Base-by-base conservation (phyloP, 2,329 filamentous ascomycete species). In the Cryphonectria japonica region DNA sequence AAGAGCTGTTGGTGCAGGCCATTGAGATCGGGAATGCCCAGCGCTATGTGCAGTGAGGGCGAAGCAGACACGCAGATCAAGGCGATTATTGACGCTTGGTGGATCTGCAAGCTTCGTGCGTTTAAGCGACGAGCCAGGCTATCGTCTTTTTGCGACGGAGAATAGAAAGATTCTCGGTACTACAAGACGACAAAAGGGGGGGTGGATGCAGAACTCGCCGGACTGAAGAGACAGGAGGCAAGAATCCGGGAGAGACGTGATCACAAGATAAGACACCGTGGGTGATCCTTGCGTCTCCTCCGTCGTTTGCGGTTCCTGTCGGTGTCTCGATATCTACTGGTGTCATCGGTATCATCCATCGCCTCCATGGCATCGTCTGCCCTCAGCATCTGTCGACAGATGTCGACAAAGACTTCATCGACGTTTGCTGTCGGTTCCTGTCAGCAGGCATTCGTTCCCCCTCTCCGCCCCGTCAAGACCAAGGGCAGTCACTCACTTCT, bases 321-420 rank as follows among this genome's bases (percentile, higher is more conserved):
- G 52, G 71, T 57, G 50, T 67, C 54, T 69, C 70, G 69, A 63
- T 71, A 71, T 34, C 71, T 63, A 32, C 39, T 67, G 39, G 50
- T 63, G 22, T 69, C 67, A 2, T 63, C 67, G 16, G 41, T 63
- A 2, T 69, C 69, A 14, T 71, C 66, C 26, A 34, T 61, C 14
- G 57, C 54, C 3, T 71, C 62, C 34, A 65, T 70, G 26, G 68
- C 70, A 76, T 90, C 88, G 73, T 95, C 92, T 76, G 90, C 92
- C 73, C 90, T 87, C 71, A 96, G 89, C 82, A 97, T 94, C 80
- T 96, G 93, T 72, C 93, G 88, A 78, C 93, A 95, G 69, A 97
- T 86, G 79, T 96, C 93, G 75, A 93, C 83, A 81, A 97, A 97
- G 63, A 95, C 93, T 79, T 97, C 94, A 76, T 97, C 93, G 22